Conservation (phyloP, 805 yeast species). For the Lachancea kluyveri region DNA sequence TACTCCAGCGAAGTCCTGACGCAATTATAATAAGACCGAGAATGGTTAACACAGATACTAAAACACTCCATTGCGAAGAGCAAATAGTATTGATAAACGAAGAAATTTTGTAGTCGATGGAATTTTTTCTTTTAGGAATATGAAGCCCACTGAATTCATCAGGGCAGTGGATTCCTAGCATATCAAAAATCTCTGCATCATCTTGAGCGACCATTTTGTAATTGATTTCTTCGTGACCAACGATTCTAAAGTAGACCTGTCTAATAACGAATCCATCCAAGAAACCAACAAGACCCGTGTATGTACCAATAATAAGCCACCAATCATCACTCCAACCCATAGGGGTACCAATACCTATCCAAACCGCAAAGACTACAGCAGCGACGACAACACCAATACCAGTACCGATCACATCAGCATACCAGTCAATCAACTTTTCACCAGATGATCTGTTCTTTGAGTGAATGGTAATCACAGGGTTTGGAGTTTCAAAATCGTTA, state of each 20-base stretch:
- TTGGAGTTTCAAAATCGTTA: constrained; percentile 20
- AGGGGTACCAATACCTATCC: constrained; percentile 35
- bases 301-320: constrained; percentile 44
- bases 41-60: constrained; percentile 24
- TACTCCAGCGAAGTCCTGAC: constrained; percentile 33
- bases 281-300: constrained; percentile 40
- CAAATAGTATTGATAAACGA: constrained; percentile 26
- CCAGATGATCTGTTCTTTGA: constrained; percentile 14
- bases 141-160: constrained; percentile 12
- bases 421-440: constrained; percentile 30
- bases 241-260: constrained; percentile 31
- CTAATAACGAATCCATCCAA: constrained; percentile 38
- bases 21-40: constrained; percentile 30
- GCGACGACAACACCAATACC: constrained; percentile 36
- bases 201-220: constrained; percentile 27
- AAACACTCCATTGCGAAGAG: constrained; percentile 31
- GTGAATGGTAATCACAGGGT: constrained; percentile 20
- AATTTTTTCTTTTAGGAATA: constrained; percentile 2
- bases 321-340: constrained; percentile 35
- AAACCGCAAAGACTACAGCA: constrained; percentile 29
- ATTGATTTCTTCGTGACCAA: constrained; percentile 20
- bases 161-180: constrained; percentile 22
- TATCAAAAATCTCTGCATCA: constrained; percentile 29
- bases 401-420: constrained; percentile 39
- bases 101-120: constrained; percentile 20